Evolutionary conservation across 352 stramenopile species (phyloP).

Genomic region (Phytophthora cactorum): DNA sequence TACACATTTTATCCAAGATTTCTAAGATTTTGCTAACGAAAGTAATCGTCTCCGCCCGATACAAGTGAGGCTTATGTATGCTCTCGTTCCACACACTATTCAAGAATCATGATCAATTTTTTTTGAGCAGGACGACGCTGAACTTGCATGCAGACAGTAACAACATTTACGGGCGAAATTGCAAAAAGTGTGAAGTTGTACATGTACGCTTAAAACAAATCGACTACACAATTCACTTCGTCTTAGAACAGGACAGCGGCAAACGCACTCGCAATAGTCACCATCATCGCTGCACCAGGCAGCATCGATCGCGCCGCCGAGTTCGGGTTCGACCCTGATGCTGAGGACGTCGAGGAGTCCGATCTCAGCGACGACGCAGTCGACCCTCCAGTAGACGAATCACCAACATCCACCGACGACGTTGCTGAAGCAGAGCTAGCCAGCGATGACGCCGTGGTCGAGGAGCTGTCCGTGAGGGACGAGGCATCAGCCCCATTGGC

Average conservation of each 20-base stretch:
- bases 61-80: no score
- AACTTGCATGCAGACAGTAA: no score
- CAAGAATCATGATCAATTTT: no score
- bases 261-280: constrained; percentile 16
- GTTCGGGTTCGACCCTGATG: constrained; percentile 17
- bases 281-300: constrained; percentile 2
- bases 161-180: no score
- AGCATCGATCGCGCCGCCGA: constrained; percentile 6
- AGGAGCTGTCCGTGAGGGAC: constrained; percentile 8
- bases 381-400: constrained; percentile 15
- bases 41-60: no score
- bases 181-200: neutral
- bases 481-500: neutral
- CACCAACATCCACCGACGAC: constrained; percentile 23
- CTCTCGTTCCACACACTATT: no score
- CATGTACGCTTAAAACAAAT: neutral
- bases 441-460: constrained; percentile 7
- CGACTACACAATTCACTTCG: neutral
- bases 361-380: constrained; percentile 15
- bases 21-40: no score
- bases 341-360: constrained; percentile 17
- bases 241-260: constrained; percentile 15
- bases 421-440: constrained; percentile 10
- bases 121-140: no score
- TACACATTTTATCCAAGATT: no score